A percentile compares a stretch with the other conserved stretches of the same genome.
Conservation (phyloP, 2,329 filamentous ascomycete genomes). For the Sclerotinia minor region DNA sequence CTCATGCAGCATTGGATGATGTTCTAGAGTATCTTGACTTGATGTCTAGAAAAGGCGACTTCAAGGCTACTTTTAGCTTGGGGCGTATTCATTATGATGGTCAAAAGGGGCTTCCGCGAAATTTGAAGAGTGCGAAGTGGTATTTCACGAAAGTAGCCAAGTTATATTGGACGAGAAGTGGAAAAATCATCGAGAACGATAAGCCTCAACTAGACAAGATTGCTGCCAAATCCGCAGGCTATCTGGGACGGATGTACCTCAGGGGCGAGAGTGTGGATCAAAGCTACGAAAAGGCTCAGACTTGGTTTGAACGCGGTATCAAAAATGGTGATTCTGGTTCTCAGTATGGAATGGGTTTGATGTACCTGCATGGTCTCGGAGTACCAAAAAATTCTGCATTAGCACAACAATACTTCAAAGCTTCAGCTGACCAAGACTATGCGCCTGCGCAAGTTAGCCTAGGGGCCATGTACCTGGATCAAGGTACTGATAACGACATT, state of each 20-base stretch:
- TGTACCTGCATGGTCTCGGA: conserved; percentile 68
- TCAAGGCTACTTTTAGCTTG: conserved; percentile 67
- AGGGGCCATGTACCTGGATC: conserved; percentile 68
- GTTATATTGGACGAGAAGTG: conserved; percentile 67
- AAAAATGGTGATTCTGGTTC: conserved; percentile 64
- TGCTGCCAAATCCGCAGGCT: conserved; percentile 68
- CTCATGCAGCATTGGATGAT: conserved; percentile 85
- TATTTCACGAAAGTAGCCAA: conserved; percentile 69
- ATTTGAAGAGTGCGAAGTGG: conserved; percentile 62
- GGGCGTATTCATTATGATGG: conserved; percentile 72
- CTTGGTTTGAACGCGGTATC: conserved; percentile 68
- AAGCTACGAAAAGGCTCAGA: conserved; percentile 61
- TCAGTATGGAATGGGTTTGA: conserved; percentile 68
- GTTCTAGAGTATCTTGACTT: conserved; percentile 85
- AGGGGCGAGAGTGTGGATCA: conserved; percentile 70
- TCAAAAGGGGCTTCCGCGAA: conserved; percentile 58
- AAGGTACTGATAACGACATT: conserved; percentile 52
- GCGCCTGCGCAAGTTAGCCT: conserved; percentile 66
- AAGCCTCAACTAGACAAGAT: conserved; percentile 60
- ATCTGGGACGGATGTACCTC: conserved; percentile 70
- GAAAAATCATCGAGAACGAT: conserved; percentile 58
- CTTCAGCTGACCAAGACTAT: conserved; percentile 67
- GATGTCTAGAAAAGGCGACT: conserved; percentile 72
- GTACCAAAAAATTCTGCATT: conserved; percentile 60
- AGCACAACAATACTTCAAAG: conserved; percentile 64